Conservation (phyloP, 2,329 filamentous ascomycete genomes). For the Phyllosticta citrichinensis region DNA sequence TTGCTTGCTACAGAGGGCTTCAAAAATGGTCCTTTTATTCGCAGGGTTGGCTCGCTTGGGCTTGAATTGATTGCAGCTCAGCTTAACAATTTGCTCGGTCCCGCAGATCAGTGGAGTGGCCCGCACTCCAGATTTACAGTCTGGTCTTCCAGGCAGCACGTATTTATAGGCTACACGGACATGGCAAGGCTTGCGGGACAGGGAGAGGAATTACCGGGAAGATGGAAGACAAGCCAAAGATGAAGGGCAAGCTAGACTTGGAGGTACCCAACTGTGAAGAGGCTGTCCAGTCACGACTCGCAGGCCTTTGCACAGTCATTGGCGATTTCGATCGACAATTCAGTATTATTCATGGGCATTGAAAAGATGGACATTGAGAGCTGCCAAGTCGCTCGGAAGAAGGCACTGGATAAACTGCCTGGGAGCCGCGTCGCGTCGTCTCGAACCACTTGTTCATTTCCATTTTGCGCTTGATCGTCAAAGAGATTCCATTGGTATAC, state of each 20-base stretch:
- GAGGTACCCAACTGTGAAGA: too few species aligned
- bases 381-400: not conserved
- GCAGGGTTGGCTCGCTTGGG: not conserved
- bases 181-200: too few species aligned
- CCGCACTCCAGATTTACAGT: not conserved
- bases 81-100: not conserved
- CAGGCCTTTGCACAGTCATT: too few species aligned
- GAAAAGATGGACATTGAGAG: not conserved
- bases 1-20: not conserved
- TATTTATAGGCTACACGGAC: not conserved
- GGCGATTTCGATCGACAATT: too few species aligned
- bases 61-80: not conserved
- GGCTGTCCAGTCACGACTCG: too few species aligned
- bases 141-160: not conserved
- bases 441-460: not conserved
- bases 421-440: not conserved
- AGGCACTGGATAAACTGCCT: not conserved
- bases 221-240: too few species aligned
- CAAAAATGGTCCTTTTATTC: not conserved
- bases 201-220: too few species aligned
- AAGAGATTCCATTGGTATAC: conserved; percentile 12
- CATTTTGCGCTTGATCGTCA: conserved; percentile 9
- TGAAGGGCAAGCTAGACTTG: too few species aligned
- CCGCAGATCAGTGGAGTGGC: not conserved
- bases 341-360: too few species aligned